These are phyloP conservation scores for Fusarium nematophilum DNA, from an alignment of 2,329 filamentous ascomycete genomes.

Conservation along the genomic window DNA sequence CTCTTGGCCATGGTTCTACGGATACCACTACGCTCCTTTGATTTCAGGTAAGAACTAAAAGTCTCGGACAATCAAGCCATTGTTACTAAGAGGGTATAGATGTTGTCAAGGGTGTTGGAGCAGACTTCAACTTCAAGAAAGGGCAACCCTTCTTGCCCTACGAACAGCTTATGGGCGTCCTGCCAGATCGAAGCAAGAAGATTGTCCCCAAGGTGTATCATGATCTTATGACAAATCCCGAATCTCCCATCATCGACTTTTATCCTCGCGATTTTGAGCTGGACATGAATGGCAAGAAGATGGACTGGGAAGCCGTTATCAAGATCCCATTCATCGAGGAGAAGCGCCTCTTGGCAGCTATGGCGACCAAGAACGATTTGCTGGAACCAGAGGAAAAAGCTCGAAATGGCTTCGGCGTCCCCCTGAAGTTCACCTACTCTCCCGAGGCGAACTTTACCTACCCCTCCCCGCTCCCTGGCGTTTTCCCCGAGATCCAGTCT, in stretches of 20 bases:
- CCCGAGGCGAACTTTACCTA: slow-evolving; percentile 83
- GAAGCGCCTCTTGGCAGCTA: slow-evolving; percentile 82
- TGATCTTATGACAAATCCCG: slow-evolving; percentile 88
- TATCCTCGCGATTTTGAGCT: slow-evolving; percentile 97
- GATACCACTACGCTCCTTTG: slow-evolving; percentile 96
- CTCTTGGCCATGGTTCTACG: slow-evolving; percentile 98
- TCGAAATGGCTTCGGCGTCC: slow-evolving; percentile 91
- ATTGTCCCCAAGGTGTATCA: slow-evolving; percentile 92
- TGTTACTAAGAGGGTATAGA: slow-evolving; percentile 62
- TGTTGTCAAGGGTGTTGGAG: slow-evolving; percentile 86
- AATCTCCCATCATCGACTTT: slow-evolving; percentile 96
- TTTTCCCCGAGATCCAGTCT: slow-evolving; percentile 88
- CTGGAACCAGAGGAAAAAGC: slow-evolving; percentile 82
- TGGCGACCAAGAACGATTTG: slow-evolving; percentile 83
- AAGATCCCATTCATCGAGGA: slow-evolving; percentile 99
- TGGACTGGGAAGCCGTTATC: slow-evolving; percentile 99
- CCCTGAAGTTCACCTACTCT: slow-evolving; percentile 91
- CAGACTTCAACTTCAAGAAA: slow-evolving; percentile 90
- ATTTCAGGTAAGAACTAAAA: slow-evolving; percentile 74
- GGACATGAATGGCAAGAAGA: slow-evolving; percentile 99
- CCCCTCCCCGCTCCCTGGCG: slow-evolving; percentile 85
- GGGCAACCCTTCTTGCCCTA: slow-evolving; percentile 96
- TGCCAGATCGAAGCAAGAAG: slow-evolving; percentile 96
- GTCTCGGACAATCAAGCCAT: not conserved
- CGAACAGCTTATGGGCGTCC: slow-evolving; percentile 97